These are phyloP conservation scores for Linum tenue DNA, from an alignment of 345 rosid species.

Conservation along the genomic window DNA sequence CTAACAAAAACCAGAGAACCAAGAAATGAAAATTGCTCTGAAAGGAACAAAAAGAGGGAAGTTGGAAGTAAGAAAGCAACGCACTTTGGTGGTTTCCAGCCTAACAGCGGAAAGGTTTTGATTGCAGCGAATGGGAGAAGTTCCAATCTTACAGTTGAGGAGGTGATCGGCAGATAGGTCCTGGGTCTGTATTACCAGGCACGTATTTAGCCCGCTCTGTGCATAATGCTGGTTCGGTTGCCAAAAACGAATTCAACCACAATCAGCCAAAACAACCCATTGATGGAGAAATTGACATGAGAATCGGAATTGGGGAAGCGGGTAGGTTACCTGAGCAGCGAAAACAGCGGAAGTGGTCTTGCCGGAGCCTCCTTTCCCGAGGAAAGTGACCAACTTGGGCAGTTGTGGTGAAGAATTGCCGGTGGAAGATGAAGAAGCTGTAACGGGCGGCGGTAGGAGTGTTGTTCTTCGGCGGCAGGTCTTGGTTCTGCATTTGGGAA, in stretches of 20 bases:
- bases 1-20: slow-evolving; percentile 16
- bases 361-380: slow-evolving; percentile 92
- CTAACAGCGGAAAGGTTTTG: slow-evolving; percentile 61
- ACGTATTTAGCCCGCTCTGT: slow-evolving; percentile 57
- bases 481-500: slow-evolving; percentile 6
- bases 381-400: slow-evolving; percentile 54
- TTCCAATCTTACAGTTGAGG: slow-evolving; percentile 60
- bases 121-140: slow-evolving; percentile 44
- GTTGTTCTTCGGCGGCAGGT: slow-evolving; percentile 6
- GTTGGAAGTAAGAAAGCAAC: slow-evolving; percentile 15
- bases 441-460: slow-evolving; percentile 23
- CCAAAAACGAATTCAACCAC: background rate
- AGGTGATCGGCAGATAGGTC: slow-evolving; percentile 71
- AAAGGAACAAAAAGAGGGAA: background rate
- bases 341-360: slow-evolving; percentile 77
- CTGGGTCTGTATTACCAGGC: slow-evolving; percentile 73
- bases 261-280: background rate
- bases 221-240: slow-evolving; percentile 55
- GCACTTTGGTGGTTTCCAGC: slow-evolving; percentile 67
- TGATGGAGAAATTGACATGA: background rate
- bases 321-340: slow-evolving; percentile 62
- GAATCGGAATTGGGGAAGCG: background rate
- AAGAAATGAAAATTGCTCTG: background rate
- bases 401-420: slow-evolving; percentile 19
- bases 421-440: slow-evolving; percentile 26